phyloP scores from a whole-genome alignment of 202 grass and related monocot species.

The Schoenoplectus tabernaemontani region DNA sequence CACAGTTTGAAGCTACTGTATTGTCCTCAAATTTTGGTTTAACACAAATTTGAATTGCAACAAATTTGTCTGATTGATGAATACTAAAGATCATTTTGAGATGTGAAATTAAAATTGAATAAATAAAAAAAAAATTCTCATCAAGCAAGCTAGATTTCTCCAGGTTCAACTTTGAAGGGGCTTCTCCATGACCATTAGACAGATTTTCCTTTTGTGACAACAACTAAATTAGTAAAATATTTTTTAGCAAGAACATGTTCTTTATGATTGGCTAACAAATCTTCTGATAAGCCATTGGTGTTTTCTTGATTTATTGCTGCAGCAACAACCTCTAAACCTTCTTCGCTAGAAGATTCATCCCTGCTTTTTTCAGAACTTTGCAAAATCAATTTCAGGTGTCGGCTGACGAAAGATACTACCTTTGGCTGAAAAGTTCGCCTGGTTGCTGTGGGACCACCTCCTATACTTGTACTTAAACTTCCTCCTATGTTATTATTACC shows the following conservation, averaged over 20 bases:
- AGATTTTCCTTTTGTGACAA: conserved; percentile 35
- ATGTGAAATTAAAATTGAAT: not conserved
- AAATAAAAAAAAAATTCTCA: conserved; percentile 36
- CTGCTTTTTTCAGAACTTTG: conserved; percentile 38
- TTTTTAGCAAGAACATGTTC: not conserved
- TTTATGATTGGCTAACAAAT: not conserved
- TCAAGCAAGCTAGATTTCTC: conserved; percentile 38
- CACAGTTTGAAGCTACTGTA: not conserved
- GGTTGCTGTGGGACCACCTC: conserved; percentile 69
- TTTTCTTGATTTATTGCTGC: not conserved
- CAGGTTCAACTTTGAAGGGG: not conserved
- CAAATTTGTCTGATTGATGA: not conserved
- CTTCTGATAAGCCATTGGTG: not conserved
- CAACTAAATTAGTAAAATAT: conserved; percentile 1
- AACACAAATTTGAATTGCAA: not conserved
- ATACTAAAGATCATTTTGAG: not conserved
- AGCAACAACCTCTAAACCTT: conserved; percentile 6
- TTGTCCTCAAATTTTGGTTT: not conserved
- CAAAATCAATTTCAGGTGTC: conserved; percentile 61
- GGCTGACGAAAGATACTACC: conserved; percentile 83
- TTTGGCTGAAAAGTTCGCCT: conserved; percentile 75
- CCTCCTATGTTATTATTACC: conserved; percentile 24
- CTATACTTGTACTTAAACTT: conserved; percentile 81
- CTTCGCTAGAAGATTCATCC: conserved; percentile 28
- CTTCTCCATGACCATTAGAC: conserved; percentile 24